Base-by-base conservation (phyloP, 176 grass and related monocot species). In the Oryza australiensis region DNA sequence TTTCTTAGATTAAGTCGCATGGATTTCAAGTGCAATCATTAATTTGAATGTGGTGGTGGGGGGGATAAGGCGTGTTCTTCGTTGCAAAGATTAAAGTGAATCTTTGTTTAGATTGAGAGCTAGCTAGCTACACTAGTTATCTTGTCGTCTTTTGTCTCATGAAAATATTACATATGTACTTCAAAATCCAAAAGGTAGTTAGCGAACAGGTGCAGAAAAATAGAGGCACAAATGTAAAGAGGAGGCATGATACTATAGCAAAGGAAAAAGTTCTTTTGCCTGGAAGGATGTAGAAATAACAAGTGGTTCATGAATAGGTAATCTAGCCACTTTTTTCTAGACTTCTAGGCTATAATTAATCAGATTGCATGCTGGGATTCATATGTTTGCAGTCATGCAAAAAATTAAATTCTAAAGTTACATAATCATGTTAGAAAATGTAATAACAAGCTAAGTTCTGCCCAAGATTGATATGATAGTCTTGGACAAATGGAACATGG, bases 321-420 rank as follows among this genome's bases (percentile, higher is more conserved):
- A 73, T 55, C 9, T 15, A 10, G 68, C 38, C 37, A 16, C 53
- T 27, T 46, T 32, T n/a, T 79, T 32, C 10, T 60, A 60, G 55
- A n/a, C 32, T n/a, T 68, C 32, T 71, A 60, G 33, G 51, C 79
- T 33, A 73, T 42, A 30, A 60, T 60, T 12, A 23, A 26, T 15
- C 41, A 62, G 30, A 70, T 60, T 81, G 34, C 33, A 62, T 62
- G 9, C 15, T 62, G 22, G 16, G 34, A 16, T 23, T 63, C 18
- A 60, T 38, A 38, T 55, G 51, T 72, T 82, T 43, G 5, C 53
- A 72, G 63, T 63, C 68, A 82, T 62, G 55, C 16, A 46, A 73
- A 65, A 5, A 12, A 48, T 74, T 34, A 63, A 73, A 74, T 26
- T 73, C 2, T 16, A 12, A 48, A 64, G 48, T 23, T 64, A 37